Conservation (phyloP, 2,329 filamentous ascomycete genomes). For the Aspergillus texensis region DNA sequence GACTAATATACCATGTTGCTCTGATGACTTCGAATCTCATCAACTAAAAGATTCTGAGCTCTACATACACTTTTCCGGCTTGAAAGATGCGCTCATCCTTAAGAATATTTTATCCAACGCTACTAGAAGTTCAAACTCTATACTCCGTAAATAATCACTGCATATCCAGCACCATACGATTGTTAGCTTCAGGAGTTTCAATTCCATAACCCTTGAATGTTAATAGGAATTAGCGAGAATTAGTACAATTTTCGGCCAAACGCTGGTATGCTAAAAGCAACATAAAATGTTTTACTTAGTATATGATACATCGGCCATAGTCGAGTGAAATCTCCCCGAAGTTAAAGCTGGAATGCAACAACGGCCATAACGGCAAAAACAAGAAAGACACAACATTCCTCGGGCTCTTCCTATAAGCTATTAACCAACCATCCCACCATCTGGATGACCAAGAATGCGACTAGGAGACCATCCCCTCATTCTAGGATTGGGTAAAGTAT, state of each 20-base stretch:
- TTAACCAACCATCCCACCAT: background rate
- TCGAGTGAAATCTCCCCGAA: background rate
- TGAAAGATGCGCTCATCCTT: too few relatives aligned
- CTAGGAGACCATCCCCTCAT: background rate
- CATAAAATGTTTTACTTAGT: background rate
- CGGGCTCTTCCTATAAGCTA: background rate
- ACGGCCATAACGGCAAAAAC: background rate
- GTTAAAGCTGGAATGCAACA: background rate
- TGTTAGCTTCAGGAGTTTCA: background rate
- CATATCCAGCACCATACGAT: background rate
- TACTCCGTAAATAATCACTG: too few relatives aligned
- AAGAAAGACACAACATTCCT: background rate
- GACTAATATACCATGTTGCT: background rate
- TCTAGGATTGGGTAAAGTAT: background rate
- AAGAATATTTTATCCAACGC: too few relatives aligned
- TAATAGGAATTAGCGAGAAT: background rate
- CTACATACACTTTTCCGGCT: background rate
- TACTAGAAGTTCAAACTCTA: too few relatives aligned
- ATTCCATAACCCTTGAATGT: background rate
- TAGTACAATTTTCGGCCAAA: background rate
- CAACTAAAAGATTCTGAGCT: background rate
- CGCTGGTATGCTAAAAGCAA: background rate
- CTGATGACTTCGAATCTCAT: background rate
- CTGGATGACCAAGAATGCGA: background rate
- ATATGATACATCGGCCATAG: background rate